Evolutionary conservation across 2,329 filamentous ascomycete species (phyloP).

Genomic region (Hypoxylon sp.): DNA sequence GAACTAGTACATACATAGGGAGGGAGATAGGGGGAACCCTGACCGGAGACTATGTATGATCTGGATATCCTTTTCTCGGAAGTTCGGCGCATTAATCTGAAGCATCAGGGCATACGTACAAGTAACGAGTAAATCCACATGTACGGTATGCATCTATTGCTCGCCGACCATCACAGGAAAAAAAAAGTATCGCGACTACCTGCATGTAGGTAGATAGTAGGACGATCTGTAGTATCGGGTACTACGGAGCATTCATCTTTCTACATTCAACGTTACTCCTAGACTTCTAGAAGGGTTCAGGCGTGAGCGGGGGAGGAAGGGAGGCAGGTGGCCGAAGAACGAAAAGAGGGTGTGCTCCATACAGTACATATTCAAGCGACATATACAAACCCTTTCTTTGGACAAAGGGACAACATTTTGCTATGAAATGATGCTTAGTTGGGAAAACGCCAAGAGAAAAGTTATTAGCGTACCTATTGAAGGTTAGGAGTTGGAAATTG

Average conservation of each 20-base stretch:
- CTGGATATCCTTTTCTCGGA: slow-evolving; percentile 31
- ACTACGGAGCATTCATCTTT: slow-evolving; percentile 20
- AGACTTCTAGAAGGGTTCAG: slow-evolving; percentile 40
- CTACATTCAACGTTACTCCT: slow-evolving; percentile 21
- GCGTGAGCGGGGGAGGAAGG: slow-evolving; percentile 37
- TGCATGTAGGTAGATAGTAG: background rate
- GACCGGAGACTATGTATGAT: slow-evolving; percentile 12
- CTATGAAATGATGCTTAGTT: slow-evolving; percentile 9
- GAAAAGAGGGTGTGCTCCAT: slow-evolving; percentile 18
- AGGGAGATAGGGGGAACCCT: slow-evolving; percentile 38
- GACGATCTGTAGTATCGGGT: slow-evolving; percentile 16
- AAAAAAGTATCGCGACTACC: slow-evolving; percentile 10
- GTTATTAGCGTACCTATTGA: background rate
- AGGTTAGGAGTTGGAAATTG: background rate
- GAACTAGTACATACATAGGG: slow-evolving; percentile 14
- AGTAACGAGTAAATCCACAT: background rate
- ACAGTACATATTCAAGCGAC: slow-evolving; percentile 11
- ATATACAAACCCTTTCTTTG: slow-evolving; percentile 6
- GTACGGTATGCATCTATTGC: background rate
- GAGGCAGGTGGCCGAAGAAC: slow-evolving; percentile 22
- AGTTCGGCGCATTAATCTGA: slow-evolving; percentile 33
- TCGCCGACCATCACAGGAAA: slow-evolving; percentile 14
- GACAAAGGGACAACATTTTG: slow-evolving; percentile 7
- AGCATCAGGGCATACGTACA: slow-evolving; percentile 1
- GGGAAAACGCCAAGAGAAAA: slow-evolving; percentile 23